Conservation (phyloP, 768 basidiomycete species). For the Tulasnella sp. region DNA sequence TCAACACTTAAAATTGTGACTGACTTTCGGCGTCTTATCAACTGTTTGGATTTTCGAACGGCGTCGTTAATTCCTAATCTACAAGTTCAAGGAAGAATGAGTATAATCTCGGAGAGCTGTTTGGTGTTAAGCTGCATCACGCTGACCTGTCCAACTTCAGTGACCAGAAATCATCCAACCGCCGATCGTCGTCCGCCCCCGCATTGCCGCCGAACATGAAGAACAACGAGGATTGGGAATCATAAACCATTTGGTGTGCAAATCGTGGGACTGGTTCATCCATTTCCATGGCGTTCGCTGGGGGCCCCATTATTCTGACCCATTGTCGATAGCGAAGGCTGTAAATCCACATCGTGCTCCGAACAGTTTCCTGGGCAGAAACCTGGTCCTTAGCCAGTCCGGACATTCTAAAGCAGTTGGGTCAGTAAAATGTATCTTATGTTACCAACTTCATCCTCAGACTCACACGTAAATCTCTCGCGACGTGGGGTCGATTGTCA, state of each 20-base stretch:
- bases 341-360: constrained; percentile 19
- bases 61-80: constrained; percentile 60
- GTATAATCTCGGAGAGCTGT: background rate
- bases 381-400: background rate
- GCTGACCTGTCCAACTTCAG: constrained; percentile 59
- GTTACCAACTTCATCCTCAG: background rate
- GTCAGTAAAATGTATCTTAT: background rate
- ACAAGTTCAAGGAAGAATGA: constrained; percentile 26
- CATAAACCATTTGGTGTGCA: constrained; percentile 74
- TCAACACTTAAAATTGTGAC: constrained; percentile 26
- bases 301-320: background rate
- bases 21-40: constrained; percentile 65
- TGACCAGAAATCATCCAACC: constrained; percentile 73
- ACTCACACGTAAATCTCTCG: constrained; percentile 69
- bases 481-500: constrained; percentile 53
- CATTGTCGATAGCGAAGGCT: constrained; percentile 3
- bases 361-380: background rate
- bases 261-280: constrained; percentile 42
- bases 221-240: constrained; percentile 45
- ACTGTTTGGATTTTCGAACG: constrained; percentile 53
- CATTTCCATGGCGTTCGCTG: background rate
- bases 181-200: constrained; percentile 34
- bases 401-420: background rate
- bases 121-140: background rate
- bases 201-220: constrained; percentile 76